Base-by-base conservation (phyloP, 2,329 filamentous ascomycete species). In the Fusarium coffeatum region DNA sequence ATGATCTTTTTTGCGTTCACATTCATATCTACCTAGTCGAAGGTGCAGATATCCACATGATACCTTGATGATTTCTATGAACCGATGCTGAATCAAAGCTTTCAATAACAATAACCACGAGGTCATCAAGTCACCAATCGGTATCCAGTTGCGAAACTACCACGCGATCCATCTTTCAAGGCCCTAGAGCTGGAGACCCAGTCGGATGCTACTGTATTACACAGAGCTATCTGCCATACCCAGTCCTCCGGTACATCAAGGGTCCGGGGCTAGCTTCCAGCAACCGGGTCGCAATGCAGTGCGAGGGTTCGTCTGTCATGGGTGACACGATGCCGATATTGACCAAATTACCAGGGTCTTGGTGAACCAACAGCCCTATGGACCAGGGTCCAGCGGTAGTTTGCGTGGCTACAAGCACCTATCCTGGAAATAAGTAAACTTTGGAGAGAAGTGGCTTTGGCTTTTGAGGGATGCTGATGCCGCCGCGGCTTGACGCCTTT, bases 401-500 rank as follows among this genome's bases (percentile, higher is more conserved):
- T 34, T 43, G 30, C 28, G 37, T 51, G 27, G 37, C 46, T 20
- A 43, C 13, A 51, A 25, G 37, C 55, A 32, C 47, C 18, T 15
- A 32, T 34, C 28, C n/a, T 42, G 16, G 34, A 27, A 6, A 46
- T 8, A 53, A 28, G 15, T 13, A 22, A 9, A 6, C 13, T 41
- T 18, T 18, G 30, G 22, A 12, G 34, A 37, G 34, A 40, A 48
- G 20, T 23, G 54, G n/a, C 28, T 43, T 32, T 16, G 22, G 57
- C 4, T 34, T 42, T 11, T 32, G 40, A 37, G 37, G 18, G 13
- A 18, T 20, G 34, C 16, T 16, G 49, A 10, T 40, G 37, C 47
- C 28, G 25, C 43, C 16, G 34, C 25, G 63, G 54, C 54, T 66
- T 54, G 20, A 59, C 46, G 54, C 28, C 15, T 30, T 32, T 16